Conservation (phyloP, 441 rosid species). For the Euphorbia neoarborescens region DNA sequence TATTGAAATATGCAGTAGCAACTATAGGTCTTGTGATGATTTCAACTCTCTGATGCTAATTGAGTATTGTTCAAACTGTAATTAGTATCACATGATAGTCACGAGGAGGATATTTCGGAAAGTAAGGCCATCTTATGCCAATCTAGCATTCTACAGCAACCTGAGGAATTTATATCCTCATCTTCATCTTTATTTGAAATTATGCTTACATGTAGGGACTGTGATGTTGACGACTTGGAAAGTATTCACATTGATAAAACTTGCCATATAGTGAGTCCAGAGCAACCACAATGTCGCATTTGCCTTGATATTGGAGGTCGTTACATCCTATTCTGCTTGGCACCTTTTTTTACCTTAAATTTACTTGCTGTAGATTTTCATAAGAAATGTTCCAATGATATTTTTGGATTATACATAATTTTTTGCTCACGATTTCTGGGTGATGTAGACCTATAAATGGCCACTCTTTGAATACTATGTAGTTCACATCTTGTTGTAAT, state of each 20-base stretch:
- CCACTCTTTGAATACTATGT: slow-evolving; percentile 4
- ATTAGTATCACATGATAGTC: slow-evolving; percentile 67
- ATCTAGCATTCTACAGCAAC: slow-evolving; percentile 29
- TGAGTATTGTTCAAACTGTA: slow-evolving; percentile 52
- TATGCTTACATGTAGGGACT: slow-evolving; percentile 44
- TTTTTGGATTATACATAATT: not conserved
- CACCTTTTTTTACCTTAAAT: slow-evolving; percentile 16
- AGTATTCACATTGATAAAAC: slow-evolving; percentile 55
- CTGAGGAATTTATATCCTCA: slow-evolving; percentile 35
- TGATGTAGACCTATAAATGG: not conserved
- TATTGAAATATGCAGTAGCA: slow-evolving; percentile 32
- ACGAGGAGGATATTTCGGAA: slow-evolving; percentile 47
- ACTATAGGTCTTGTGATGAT: slow-evolving; percentile 31
- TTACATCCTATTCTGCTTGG: slow-evolving; percentile 19
- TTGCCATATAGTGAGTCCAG: slow-evolving; percentile 55
- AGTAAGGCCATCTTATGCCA: slow-evolving; percentile 53
- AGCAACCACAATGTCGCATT: slow-evolving; percentile 88
- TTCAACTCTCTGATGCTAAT: slow-evolving; percentile 24
- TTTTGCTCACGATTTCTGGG: not conserved
- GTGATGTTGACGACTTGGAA: slow-evolving; percentile 39
- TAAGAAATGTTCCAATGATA: slow-evolving; percentile 2
- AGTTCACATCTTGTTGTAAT: slow-evolving; percentile 16
- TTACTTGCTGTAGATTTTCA: slow-evolving; percentile 11
- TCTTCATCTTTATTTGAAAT: slow-evolving; percentile 53
- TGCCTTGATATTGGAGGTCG: slow-evolving; percentile 93